Base-by-base conservation (phyloP, 345 rosid genomes). In the Psidium guajava region DNA sequence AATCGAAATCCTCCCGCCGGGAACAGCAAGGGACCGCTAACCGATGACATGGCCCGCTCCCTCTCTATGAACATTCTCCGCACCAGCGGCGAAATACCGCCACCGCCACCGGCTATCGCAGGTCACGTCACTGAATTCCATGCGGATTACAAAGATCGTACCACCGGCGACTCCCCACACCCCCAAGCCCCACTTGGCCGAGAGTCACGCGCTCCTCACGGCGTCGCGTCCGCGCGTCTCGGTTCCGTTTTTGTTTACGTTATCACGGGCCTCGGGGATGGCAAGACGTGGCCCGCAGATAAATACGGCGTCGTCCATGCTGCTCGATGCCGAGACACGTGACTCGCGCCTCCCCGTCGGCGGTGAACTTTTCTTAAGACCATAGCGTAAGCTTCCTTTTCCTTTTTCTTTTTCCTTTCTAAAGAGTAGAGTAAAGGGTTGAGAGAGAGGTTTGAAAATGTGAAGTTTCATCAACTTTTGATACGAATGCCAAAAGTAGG, bases 401-500 rank as follows among this genome's bases (percentile, higher is more conserved):
- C n/a, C n/a, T 49, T 11, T 49, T 49, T 10, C 11, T 50, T 50
- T 49, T 2, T 11, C 10, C 2, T 50, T 44, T 44, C 47, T 44
- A 44, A 44, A 44, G 14, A 10, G 13, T 11, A 49, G 51, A 53
- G 21, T 2, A 54, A 21, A 54, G 57, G 10, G 57, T 54, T 21
- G 25, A 7, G 57, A 36, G 57, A 36, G 36, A 54, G 25, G 3
- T 6, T 32, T 32, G 24, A 69, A 18, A 69, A 32, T 32, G 40
- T 8, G 44, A 69, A 69, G 77, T 8, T 18, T 64, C 6, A 32
- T 8, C 5, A 22, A 22, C 5, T 21, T 24, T 55, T 1, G 25
- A 1, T 21, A 55, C 8, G 21, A 1, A 3, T 21, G 1, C 11
- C 3, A 7, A 55, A 22, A 28, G 0, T 18, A 4, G 3, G 0